Percentiles rank a stretch among this genome's conserved stretches.
Conservation (phyloP, 331 rosid genomes). For the Saraca asoca region DNA sequence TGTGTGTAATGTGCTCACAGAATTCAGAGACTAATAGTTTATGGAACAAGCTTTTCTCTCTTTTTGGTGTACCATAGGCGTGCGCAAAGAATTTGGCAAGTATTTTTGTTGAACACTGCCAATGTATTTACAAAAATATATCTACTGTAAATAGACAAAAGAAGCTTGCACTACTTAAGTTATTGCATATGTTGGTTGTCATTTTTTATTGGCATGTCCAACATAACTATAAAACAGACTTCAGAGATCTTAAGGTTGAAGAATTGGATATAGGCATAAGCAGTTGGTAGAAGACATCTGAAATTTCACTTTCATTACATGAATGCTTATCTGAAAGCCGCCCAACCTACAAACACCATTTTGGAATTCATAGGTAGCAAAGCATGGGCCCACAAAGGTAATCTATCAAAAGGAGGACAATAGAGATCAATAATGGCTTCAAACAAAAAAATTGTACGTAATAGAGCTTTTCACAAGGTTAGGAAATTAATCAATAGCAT, state of each 20-base stretch:
- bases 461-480: not conserved
- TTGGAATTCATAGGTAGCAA: conserved; percentile 3
- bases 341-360: conserved; percentile 12
- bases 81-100: too few relatives aligned
- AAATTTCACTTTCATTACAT: not conserved
- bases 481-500: conserved; percentile 19
- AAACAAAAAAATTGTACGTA: not conserved
- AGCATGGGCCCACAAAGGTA: not conserved
- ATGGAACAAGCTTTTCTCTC: too few relatives aligned
- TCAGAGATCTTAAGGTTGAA: not conserved
- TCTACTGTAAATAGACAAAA: not conserved
- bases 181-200: conserved; percentile 13
- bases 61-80: too few relatives aligned
- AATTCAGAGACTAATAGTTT: too few relatives aligned
- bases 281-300: not conserved
- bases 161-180: not conserved
- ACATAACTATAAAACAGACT: conserved; percentile 24
- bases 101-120: too few relatives aligned
- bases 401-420: not conserved
- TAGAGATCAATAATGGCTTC: not conserved
- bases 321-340: not conserved
- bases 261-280: conserved; percentile 2
- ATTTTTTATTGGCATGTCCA: conserved; percentile 17
- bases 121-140: not conserved
- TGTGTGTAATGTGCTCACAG: too few relatives aligned